These are phyloP conservation scores for Elsinoe batatas DNA, from an alignment of 2,329 filamentous ascomycete genomes.

Conservation along the genomic window DNA sequence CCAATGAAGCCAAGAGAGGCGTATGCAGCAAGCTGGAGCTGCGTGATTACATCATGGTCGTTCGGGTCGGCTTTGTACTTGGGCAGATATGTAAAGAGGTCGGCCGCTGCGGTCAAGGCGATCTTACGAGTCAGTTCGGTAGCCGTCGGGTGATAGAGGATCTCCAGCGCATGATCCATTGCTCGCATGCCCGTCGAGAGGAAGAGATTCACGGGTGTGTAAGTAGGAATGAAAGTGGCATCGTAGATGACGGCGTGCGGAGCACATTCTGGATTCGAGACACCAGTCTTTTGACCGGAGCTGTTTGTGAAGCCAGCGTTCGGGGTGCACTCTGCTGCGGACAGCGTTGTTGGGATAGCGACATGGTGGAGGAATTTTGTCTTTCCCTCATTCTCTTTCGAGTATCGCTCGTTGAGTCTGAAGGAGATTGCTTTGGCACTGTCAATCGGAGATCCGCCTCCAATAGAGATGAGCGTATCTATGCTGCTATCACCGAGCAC, in stretches of 20 bases:
- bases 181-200: constrained; percentile 44
- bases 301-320: constrained; percentile 43
- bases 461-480: constrained; percentile 47
- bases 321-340: constrained; percentile 46
- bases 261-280: constrained; percentile 34
- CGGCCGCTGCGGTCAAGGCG: constrained; percentile 35
- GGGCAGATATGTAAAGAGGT: constrained; percentile 40
- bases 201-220: constrained; percentile 43
- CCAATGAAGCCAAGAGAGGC: constrained; percentile 42
- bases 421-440: constrained; percentile 39
- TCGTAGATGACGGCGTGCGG: constrained; percentile 46
- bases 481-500: constrained; percentile 37
- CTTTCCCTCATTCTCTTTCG: constrained; percentile 11
- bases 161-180: constrained; percentile 47
- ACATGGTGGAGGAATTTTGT: constrained; percentile 37
- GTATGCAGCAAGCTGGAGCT: constrained; percentile 44
- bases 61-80: constrained; percentile 37
- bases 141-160: constrained; percentile 41
- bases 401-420: constrained; percentile 31
- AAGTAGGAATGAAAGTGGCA: constrained; percentile 35
- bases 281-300: constrained; percentile 41
- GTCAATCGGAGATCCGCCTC: constrained; percentile 48
- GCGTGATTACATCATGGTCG: constrained; percentile 41
- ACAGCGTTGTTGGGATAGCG: constrained; percentile 41
- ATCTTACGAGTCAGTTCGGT: constrained; percentile 40